These are phyloP conservation scores for Avena atlantica DNA, from an alignment of 176 grass and related monocot genomes.

Conservation along the genomic window DNA sequence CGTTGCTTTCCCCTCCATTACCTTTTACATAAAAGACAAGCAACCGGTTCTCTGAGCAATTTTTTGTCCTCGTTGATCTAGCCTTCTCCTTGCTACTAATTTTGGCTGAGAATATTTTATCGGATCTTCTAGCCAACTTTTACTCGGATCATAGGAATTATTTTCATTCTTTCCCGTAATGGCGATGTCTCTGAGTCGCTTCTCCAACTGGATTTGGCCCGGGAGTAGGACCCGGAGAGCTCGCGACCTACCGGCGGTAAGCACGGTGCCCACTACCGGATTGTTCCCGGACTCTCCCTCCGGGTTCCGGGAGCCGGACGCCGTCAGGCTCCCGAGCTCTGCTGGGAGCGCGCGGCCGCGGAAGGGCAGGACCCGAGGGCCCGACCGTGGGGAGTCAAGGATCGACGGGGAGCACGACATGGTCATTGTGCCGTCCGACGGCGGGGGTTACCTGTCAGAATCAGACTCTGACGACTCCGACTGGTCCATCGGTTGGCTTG, in stretches of 20 bases:
- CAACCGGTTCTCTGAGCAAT: not conserved
- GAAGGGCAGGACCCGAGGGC: conserved; percentile 49
- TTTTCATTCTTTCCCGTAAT: conserved; percentile 33
- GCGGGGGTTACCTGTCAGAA: conserved; percentile 53
- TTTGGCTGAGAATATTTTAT: conserved; percentile 17
- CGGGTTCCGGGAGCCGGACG: conserved; percentile 59
- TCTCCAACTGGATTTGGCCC: conserved; percentile 65
- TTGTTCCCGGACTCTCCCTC: conserved; percentile 58
- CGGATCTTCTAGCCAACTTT: conserved; percentile 28
- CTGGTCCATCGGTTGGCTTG: conserved; percentile 84
- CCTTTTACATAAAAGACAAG: not conserved
- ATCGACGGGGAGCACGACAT: conserved; percentile 68
- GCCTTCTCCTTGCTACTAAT: conserved; percentile 19
- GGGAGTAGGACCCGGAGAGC: conserved; percentile 26
- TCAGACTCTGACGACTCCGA: conserved; percentile 72
- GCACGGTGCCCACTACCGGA: not conserved
- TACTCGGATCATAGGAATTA: not conserved
- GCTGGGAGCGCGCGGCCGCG: not conserved
- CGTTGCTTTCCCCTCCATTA: conserved; percentile 25
- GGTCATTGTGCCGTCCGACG: conserved; percentile 73
- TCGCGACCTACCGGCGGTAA: conserved; percentile 13
- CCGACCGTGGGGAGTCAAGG: conserved; percentile 27
- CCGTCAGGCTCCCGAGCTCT: conserved; percentile 22
- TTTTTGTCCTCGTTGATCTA: conserved; percentile 41
- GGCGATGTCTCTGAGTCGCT: conserved; percentile 57